Conservation (phyloP, 1,284 basidiomycete species). For the Cryptococcus hybrid region DNA sequence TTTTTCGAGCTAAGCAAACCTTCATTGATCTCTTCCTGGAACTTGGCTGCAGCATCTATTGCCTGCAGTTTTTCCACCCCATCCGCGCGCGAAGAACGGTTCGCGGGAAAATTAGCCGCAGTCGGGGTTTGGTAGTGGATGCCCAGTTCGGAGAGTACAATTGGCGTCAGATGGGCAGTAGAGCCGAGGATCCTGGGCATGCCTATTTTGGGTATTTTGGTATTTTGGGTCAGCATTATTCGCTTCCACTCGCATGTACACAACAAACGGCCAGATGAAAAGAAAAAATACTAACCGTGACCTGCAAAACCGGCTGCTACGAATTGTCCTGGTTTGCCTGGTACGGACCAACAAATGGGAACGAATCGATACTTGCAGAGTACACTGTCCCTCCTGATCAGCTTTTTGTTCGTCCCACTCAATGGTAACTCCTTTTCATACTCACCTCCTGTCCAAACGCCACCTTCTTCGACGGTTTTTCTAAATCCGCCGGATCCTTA, state of each 20-base stretch:
- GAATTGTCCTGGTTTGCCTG: constrained; percentile 14
- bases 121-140: constrained; percentile 1
- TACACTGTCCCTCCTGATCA: constrained; percentile 9
- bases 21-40: constrained; percentile 1
- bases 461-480: constrained; percentile 12
- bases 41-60: constrained; percentile 5
- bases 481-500: constrained; percentile 12
- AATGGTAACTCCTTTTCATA: neutral
- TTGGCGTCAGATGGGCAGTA: constrained; percentile 15
- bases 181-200: constrained; percentile 28
- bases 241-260: neutral
- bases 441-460: constrained; percentile 29
- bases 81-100: constrained; percentile 15
- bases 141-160: constrained; percentile 12
- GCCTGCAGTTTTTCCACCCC: constrained; percentile 11
- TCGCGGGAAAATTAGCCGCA: constrained; percentile 9
- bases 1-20: no score
- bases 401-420: no score
- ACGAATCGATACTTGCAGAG: constrained; percentile 15
- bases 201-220: no score
- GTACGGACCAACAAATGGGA: constrained; percentile 23
- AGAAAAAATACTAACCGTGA: constrained; percentile 17
- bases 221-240: constrained; percentile 1
- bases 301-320: constrained; percentile 22
- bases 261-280: neutral